Base-by-base conservation (phyloP, 2,329 filamentous ascomycete genomes). In the Paecilomyces fulvus region DNA sequence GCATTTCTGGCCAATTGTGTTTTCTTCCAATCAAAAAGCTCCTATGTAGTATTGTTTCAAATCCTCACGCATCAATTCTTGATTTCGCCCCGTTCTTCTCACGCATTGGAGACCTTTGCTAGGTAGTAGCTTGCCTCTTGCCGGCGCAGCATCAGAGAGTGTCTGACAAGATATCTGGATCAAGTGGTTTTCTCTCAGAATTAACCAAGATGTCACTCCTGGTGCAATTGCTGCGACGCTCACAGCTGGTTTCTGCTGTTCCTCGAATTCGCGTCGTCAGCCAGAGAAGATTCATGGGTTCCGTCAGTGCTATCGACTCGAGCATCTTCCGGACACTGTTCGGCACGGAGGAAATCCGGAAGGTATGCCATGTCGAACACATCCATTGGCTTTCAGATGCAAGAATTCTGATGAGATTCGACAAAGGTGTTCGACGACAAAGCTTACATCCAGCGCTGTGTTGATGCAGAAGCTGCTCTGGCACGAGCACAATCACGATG, bases 261-360 rank as follows among this genome's bases (percentile, higher is more conserved):
- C 55, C 9, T 30, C 21, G 48, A 49, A 12, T 49, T 49, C 48
- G 14, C 3, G 23, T 28, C 84, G 61, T 87, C 86, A 65, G 90
- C 84, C 68, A 87, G 80, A 33, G 78, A 78, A 78, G 67, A 84
- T 86, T 60, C 92, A 82, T 28, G 43, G 64, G 65, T 46, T 65
- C 64, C 11, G 63, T 67, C 55, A 60, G 60, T 52, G 59, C 61
- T 5, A 75, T 80, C 53, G 79, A 82, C 62, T 81, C 79, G 5
- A 70, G 72, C 8, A 73, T 82, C 17, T 81, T 80, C 60, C 73
- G 77, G 2, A 78, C 77, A 7, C 65, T 81, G 0, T 81, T 81
- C 56, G 78, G 79, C 9, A 80, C 77, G 1, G 73, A 79, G 3
- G 78, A 80, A 59, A 78, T 80, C 46, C 73, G 79, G 31, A 70